These are phyloP conservation scores for Brassica juncea DNA, from an alignment of 345 rosid species.

Conservation along the genomic window DNA sequence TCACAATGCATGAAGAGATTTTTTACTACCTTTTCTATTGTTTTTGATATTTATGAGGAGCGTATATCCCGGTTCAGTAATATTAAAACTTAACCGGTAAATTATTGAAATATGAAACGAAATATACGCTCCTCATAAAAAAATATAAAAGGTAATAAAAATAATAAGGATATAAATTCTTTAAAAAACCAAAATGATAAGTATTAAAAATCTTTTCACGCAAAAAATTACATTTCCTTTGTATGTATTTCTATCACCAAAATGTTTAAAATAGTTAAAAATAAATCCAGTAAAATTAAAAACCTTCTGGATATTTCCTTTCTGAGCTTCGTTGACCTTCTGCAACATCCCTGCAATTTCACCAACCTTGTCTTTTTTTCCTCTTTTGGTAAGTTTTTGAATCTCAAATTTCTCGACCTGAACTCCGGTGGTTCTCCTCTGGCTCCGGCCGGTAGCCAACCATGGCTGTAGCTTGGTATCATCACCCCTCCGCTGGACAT, in stretches of 20 bases:
- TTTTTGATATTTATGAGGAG: neutral
- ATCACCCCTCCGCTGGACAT: too few relatives aligned
- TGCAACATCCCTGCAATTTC: too few relatives aligned
- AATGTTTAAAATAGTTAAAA: neutral
- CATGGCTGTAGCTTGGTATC: too few relatives aligned
- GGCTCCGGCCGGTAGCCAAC: too few relatives aligned
- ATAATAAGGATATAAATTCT: neutral
- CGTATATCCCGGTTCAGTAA: constrained; percentile 9
- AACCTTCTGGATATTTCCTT: too few relatives aligned
- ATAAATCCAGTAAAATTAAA: too few relatives aligned
- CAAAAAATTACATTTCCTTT: neutral
- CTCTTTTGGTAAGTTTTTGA: too few relatives aligned
- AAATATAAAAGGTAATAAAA: neutral
- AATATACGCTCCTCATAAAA: neutral
- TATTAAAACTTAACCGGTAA: neutral
- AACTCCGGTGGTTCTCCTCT: too few relatives aligned
- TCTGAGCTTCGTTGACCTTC: too few relatives aligned
- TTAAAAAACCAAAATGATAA: neutral
- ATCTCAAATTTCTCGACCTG: too few relatives aligned
- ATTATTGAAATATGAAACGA: neutral
- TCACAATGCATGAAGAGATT: neutral
- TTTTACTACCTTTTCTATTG: neutral
- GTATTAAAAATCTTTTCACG: neutral
- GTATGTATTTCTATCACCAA: neutral
- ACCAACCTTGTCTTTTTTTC: too few relatives aligned